These are phyloP conservation scores for Fraxinus excelsior DNA, from an alignment of 257 asterid genomes.

Conservation along the genomic window DNA sequence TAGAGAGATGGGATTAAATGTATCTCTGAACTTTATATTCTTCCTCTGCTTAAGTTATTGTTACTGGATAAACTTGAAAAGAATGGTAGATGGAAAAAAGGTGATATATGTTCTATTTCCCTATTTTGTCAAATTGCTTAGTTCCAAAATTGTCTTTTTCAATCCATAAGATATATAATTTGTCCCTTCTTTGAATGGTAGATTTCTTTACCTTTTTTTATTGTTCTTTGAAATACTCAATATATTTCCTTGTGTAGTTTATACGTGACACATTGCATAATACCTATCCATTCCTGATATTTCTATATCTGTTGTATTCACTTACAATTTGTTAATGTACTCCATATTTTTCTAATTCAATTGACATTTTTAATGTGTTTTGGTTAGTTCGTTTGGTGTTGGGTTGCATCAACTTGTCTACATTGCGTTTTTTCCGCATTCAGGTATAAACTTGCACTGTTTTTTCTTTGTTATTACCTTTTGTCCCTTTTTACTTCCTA, in stretches of 20 bases:
- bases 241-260: conserved; percentile 1
- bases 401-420: conserved; percentile 65
- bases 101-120: background rate
- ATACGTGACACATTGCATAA: conserved; percentile 3
- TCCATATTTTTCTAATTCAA: conserved; percentile 5
- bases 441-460: conserved; percentile 53
- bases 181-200: background rate
- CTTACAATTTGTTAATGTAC: conserved; percentile 13
- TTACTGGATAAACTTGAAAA: background rate
- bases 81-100: background rate
- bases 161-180: background rate
- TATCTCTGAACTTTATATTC: background rate
- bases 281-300: conserved; percentile 12
- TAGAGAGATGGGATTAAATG: background rate
- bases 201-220: background rate
- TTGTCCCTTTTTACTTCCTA: conserved; percentile 13
- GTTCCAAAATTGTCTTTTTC: background rate
- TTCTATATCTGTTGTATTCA: conserved; percentile 14
- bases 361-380: conserved; percentile 24
- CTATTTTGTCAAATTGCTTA: background rate
- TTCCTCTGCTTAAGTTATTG: background rate
- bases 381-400: conserved; percentile 76
- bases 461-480: background rate
- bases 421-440: conserved; percentile 72
- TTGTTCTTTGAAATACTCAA: background rate